Conservation (phyloP, 139 green algal species). For the Micractinium conductrix region DNA sequence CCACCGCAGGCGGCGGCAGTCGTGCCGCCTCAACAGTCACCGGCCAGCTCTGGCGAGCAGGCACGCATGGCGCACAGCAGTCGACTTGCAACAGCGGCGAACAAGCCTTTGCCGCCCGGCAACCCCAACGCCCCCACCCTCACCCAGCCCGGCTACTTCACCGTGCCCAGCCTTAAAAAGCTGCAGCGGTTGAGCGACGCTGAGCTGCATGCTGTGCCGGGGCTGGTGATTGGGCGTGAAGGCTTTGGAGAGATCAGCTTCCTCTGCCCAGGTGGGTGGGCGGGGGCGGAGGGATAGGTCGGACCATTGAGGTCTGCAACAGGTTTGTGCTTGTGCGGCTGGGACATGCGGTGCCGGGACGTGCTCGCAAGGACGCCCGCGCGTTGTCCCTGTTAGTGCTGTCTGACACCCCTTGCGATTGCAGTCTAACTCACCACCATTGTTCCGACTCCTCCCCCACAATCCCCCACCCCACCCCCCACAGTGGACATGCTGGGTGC, state of each 20-base stretch:
- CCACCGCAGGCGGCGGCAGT: not conserved
- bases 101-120: not conserved
- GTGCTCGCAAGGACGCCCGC: not conserved
- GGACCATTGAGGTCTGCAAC: not conserved
- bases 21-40: not conserved
- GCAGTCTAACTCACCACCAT: too few species aligned
- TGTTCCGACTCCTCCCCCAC: too few species aligned
- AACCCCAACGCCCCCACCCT: slow-evolving; percentile 37
- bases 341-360: too few species aligned
- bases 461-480: not conserved
- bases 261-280: slow-evolving; percentile 29
- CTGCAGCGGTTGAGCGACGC: slow-evolving; percentile 31
- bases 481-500: slow-evolving; percentile 38
- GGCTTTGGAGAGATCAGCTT: slow-evolving; percentile 50
- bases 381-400: not conserved
- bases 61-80: not conserved
- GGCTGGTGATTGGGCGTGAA: slow-evolving; percentile 41
- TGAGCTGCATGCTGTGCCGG: slow-evolving; percentile 35
- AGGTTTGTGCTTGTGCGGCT: not conserved
- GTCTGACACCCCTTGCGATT: not conserved
- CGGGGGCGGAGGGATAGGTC: not conserved
- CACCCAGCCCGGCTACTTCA: slow-evolving; percentile 35
- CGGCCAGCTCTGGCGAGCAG: not conserved
- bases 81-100: too few species aligned
- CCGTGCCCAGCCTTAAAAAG: slow-evolving; percentile 17